Conservation (phyloP, 768 basidiomycete species). For the Pulveroboletus ravenelii region DNA sequence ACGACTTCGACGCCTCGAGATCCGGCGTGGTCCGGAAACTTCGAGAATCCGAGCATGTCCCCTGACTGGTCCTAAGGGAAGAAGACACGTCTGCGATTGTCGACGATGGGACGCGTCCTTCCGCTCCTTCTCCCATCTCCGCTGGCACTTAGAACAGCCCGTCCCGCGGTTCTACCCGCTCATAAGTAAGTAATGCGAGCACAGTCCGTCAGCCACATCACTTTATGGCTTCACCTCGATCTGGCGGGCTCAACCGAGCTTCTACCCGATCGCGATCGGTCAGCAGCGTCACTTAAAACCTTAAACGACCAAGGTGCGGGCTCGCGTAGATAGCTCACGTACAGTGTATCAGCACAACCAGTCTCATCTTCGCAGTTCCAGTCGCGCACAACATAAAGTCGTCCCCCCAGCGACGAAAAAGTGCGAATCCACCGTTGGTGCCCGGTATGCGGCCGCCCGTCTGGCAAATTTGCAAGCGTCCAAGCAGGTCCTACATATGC, state of each 20-base stretch:
- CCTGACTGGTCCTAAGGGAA: no score
- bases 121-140: no score
- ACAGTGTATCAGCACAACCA: neutral
- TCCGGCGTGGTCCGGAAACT: slow-evolving; percentile 14
- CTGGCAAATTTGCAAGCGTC: slow-evolving; percentile 32
- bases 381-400: neutral
- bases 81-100: no score
- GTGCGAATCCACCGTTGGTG: slow-evolving; percentile 16
- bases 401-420: neutral
- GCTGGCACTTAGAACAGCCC: no score
- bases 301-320: neutral
- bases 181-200: no score
- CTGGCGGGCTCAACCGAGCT: slow-evolving; percentile 1
- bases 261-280: slow-evolving; percentile 15
- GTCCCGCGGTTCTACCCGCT: neutral
- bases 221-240: neutral
- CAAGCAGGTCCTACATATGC: slow-evolving; percentile 19
- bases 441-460: slow-evolving; percentile 26
- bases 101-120: neutral
- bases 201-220: neutral
- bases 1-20: slow-evolving; percentile 16
- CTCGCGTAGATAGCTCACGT: neutral
- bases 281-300: neutral
- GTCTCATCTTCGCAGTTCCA: neutral
- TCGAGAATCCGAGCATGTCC: slow-evolving; percentile 20